Conservation (phyloP, 352 stramenopile genomes). For the Phytophthora boehmeriae region DNA sequence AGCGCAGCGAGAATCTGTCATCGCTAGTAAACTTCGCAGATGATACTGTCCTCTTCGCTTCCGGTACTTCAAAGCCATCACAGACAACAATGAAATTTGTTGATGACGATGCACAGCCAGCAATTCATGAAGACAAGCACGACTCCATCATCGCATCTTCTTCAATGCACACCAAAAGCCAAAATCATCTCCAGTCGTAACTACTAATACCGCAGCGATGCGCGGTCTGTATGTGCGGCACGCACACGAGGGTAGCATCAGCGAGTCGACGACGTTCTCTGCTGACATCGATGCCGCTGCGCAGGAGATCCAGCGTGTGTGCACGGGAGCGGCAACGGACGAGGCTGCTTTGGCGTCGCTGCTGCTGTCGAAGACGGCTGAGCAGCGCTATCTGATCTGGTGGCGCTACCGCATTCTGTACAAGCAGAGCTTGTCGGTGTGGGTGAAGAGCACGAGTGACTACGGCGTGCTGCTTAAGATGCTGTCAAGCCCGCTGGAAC, state of each 20-base stretch:
- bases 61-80: neutral
- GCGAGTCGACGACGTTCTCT: slow-evolving; percentile 37
- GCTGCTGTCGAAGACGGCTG: slow-evolving; percentile 20
- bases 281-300: slow-evolving; percentile 42
- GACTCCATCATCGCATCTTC: neutral
- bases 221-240: slow-evolving; percentile 7
- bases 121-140: neutral
- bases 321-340: slow-evolving; percentile 21
- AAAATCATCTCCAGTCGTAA: too few relatives aligned
- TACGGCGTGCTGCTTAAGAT: slow-evolving; percentile 34
- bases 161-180: too few relatives aligned
- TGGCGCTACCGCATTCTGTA: slow-evolving; percentile 47
- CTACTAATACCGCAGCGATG: neutral
- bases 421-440: slow-evolving; percentile 52
- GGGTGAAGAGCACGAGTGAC: too few relatives aligned
- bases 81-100: neutral
- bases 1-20: slow-evolving; percentile 15
- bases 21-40: slow-evolving; percentile 27
- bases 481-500: slow-evolving; percentile 49
- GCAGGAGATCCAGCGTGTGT: slow-evolving; percentile 50
- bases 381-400: slow-evolving; percentile 32
- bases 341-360: slow-evolving; percentile 24
- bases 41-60: slow-evolving; percentile 21
- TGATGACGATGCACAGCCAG: neutral
- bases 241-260: slow-evolving; percentile 12